These are phyloP conservation scores for Leishmania amazonensis DNA, from an alignment of 208 protist genomes.

Conservation along the genomic window DNA sequence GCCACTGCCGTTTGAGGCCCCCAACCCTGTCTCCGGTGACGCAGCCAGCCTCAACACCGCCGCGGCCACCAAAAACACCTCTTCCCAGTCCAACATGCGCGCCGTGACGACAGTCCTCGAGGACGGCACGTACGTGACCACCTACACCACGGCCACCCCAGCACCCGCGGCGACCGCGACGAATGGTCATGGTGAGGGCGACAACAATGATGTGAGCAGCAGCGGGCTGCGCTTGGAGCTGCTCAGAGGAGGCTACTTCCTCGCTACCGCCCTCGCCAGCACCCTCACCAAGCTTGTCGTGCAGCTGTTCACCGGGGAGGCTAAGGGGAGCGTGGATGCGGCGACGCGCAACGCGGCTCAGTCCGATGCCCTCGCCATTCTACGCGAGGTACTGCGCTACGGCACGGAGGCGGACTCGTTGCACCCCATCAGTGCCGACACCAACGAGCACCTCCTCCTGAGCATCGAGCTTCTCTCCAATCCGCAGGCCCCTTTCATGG, in stretches of 20 bases:
- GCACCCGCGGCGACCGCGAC: constrained; percentile 9
- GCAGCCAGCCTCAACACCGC: constrained; percentile 17
- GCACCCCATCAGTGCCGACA: constrained; percentile 78
- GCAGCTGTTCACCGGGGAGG: constrained; percentile 41
- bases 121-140: constrained; percentile 95
- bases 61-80: neutral
- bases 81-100: constrained; percentile 31
- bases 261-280: constrained; percentile 87
- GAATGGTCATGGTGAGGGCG: neutral
- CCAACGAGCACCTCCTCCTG: constrained; percentile 90
- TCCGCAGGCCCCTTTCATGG: constrained; percentile 48
- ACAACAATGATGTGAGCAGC: constrained; percentile 15
- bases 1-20: constrained; percentile 61
- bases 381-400: constrained; percentile 80
- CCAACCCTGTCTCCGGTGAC: constrained; percentile 12
- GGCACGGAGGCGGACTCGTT: constrained; percentile 44
- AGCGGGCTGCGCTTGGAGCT: constrained; percentile 64
- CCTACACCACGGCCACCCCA: constrained; percentile 53
- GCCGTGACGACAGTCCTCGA: constrained; percentile 82
- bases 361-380: constrained; percentile 66
- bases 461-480: constrained; percentile 65
- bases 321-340: constrained; percentile 22
- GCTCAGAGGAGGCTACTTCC: constrained; percentile 94
- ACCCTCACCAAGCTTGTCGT: constrained; percentile 96
- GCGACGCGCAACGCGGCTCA: constrained; percentile 43